These are phyloP conservation scores for Barnettozyma pratensis DNA, from an alignment of 805 yeast genomes.

Conservation along the genomic window DNA sequence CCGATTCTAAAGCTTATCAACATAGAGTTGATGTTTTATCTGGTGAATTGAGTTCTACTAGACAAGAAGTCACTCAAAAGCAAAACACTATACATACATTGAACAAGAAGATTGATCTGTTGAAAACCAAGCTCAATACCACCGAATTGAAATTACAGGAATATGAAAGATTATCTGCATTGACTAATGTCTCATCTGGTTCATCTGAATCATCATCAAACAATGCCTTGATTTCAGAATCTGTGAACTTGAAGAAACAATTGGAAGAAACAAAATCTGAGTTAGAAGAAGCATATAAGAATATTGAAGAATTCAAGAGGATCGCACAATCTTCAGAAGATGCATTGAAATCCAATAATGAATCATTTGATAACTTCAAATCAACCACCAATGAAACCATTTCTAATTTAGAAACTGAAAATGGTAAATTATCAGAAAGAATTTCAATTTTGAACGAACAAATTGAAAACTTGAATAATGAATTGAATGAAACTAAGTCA, in stretches of 20 bases:
- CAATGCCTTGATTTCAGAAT: slow-evolving; percentile 24
- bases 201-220: slow-evolving; percentile 16
- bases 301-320: slow-evolving; percentile 54
- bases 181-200: slow-evolving; percentile 16
- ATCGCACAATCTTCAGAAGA: slow-evolving; percentile 64
- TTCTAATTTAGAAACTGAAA: slow-evolving; percentile 18
- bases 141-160: slow-evolving; percentile 27
- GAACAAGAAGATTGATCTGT: slow-evolving; percentile 30
- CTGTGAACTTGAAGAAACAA: slow-evolving; percentile 31
- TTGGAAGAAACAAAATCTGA: slow-evolving; percentile 47
- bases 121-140: slow-evolving; percentile 27
- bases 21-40: slow-evolving; percentile 55
- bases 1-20: slow-evolving; percentile 51
- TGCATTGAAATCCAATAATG: slow-evolving; percentile 50
- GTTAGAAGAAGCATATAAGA: slow-evolving; percentile 51
- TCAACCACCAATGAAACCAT: slow-evolving; percentile 16
- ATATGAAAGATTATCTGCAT: slow-evolving; percentile 21
- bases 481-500: slow-evolving; percentile 25
- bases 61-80: slow-evolving; percentile 39
- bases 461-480: slow-evolving; percentile 26
- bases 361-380: slow-evolving; percentile 46
- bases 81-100: slow-evolving; percentile 35
- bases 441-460: slow-evolving; percentile 27
- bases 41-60: slow-evolving; percentile 36
- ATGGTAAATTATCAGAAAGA: slow-evolving; percentile 16